phyloP scores from a whole-genome alignment of 2,329 filamentous ascomycete genomes.

The Penicillium sp. region DNA sequence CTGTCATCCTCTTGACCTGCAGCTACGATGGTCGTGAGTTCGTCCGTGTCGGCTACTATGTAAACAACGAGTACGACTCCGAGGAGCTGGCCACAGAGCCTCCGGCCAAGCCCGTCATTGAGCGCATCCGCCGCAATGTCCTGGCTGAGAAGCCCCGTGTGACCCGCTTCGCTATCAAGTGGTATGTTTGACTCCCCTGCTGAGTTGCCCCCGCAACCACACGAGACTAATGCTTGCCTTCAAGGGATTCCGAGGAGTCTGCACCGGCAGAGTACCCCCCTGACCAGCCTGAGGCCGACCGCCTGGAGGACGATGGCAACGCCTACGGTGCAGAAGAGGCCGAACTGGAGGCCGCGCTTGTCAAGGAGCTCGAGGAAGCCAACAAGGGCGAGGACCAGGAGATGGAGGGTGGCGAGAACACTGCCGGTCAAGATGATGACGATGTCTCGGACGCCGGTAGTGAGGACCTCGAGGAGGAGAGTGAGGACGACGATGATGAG shows the following conservation, averaged over 20 bases:
- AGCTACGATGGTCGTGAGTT: constrained; percentile 97
- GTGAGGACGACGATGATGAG: constrained; percentile 70
- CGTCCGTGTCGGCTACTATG: constrained; percentile 97
- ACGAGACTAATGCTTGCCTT: constrained; percentile 18
- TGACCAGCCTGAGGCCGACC: constrained; percentile 94
- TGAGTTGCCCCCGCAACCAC: neutral
- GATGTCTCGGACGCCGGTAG: constrained; percentile 74
- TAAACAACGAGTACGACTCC: constrained; percentile 98
- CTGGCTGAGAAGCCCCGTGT: constrained; percentile 97
- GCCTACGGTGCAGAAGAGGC: constrained; percentile 90
- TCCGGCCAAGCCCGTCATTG: constrained; percentile 86
- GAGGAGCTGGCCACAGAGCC: constrained; percentile 88
- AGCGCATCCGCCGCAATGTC: constrained; percentile 88
- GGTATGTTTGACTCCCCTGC: constrained; percentile 57
- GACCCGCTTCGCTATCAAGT: constrained; percentile 97
- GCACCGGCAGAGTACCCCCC: constrained; percentile 95
- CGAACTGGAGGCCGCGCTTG: constrained; percentile 67
- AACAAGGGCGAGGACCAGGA: constrained; percentile 64
- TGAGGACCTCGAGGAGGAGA: constrained; percentile 78
- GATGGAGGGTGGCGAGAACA: constrained; percentile 70
- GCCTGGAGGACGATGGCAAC: constrained; percentile 75
- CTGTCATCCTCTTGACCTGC: constrained; percentile 93
- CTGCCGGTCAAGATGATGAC: constrained; percentile 58
- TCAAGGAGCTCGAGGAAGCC: constrained; percentile 53
- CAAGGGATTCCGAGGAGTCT: constrained; percentile 95